These are phyloP conservation scores for Eucalyptus globulus DNA, from an alignment of 345 rosid species.

Conservation along the genomic window DNA sequence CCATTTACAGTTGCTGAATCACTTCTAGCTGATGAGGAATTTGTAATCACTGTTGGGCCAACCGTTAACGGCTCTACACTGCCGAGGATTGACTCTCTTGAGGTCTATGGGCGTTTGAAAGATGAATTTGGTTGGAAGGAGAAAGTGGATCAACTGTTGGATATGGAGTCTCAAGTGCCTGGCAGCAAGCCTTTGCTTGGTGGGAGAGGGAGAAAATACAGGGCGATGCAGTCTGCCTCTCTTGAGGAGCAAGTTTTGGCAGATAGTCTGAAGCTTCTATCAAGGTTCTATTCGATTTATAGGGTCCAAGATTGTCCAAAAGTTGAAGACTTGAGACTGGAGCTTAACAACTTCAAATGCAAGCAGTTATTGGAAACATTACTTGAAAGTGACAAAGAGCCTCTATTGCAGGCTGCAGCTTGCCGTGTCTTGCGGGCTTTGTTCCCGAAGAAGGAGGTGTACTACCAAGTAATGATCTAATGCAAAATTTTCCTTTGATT, in stretches of 20 bases:
- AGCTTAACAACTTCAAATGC: conserved; percentile 58
- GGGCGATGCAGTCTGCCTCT: conserved; percentile 52
- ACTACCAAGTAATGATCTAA: conserved; percentile 53
- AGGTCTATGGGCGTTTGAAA: conserved; percentile 93
- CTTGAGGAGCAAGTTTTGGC: conserved; percentile 87
- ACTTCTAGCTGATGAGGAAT: conserved; percentile 96
- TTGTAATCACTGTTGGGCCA: conserved; percentile 71
- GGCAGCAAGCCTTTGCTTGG: conserved; percentile 57
- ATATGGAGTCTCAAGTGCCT: conserved; percentile 92
- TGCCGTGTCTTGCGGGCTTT: conserved; percentile 77
- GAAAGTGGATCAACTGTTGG: conserved; percentile 83
- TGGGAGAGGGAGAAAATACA: conserved; percentile 61
- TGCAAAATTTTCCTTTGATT: background rate
- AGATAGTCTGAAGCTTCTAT: conserved; percentile 83
- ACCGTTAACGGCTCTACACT: conserved; percentile 66
- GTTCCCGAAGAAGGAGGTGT: conserved; percentile 70
- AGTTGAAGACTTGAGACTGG: conserved; percentile 34
- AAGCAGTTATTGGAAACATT: conserved; percentile 66
- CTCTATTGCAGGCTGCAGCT: conserved; percentile 84
- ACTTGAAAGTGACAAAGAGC: conserved; percentile 91
- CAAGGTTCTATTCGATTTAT: conserved; percentile 47
- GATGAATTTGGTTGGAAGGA: conserved; percentile 99
- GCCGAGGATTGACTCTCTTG: conserved; percentile 90
- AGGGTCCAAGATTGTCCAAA: conserved; percentile 22
- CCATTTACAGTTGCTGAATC: conserved; percentile 97